A percentile compares a stretch with the other conserved stretches of the same genome.
phyloP scores from a whole-genome alignment of 2,329 filamentous ascomycete species.

The Phyllosticta ampelicida region DNA sequence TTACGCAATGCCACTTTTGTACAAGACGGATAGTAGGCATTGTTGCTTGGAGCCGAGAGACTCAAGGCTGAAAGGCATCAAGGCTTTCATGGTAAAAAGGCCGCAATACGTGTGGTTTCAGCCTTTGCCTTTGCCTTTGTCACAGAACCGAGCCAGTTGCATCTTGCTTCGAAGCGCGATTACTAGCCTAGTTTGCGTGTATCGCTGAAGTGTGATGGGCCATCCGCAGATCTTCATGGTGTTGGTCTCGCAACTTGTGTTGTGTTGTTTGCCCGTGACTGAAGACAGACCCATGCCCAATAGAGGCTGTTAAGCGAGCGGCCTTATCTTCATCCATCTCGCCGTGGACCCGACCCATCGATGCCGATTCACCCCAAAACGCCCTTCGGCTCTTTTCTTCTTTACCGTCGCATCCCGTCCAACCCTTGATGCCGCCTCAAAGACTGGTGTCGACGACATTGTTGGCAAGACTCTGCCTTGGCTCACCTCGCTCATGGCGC shows the following conservation, averaged over 20 bases:
- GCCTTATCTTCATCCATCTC: not conserved
- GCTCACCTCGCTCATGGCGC: not conserved
- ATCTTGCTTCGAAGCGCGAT: constrained; percentile 1
- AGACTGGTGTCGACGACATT: not conserved
- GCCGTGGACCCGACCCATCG: constrained; percentile 1
- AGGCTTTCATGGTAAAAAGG: not conserved
- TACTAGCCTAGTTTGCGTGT: not conserved
- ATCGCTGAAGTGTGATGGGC: not conserved
- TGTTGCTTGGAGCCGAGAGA: not conserved
- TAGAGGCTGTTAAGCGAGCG: not conserved
- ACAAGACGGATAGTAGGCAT: not conserved
- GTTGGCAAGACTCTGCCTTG: not conserved
- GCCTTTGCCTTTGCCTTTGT: constrained; percentile 1
- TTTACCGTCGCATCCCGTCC: not conserved
- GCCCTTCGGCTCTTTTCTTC: not conserved
- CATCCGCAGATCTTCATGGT: not conserved
- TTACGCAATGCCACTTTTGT: not conserved
- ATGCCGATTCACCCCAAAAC: not conserved
- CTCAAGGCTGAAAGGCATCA: not conserved
- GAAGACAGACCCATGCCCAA: not conserved
- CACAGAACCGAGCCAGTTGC: not conserved
- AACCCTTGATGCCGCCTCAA: not conserved
- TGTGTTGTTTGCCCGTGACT: not conserved
- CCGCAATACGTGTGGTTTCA: not conserved
- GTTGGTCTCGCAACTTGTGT: not conserved